Evolutionary conservation across 371 early-diverging fungal species (phyloP), one percentile per base, ranked within the genome.

Genomic region (Blakeslea trispora): DNA sequence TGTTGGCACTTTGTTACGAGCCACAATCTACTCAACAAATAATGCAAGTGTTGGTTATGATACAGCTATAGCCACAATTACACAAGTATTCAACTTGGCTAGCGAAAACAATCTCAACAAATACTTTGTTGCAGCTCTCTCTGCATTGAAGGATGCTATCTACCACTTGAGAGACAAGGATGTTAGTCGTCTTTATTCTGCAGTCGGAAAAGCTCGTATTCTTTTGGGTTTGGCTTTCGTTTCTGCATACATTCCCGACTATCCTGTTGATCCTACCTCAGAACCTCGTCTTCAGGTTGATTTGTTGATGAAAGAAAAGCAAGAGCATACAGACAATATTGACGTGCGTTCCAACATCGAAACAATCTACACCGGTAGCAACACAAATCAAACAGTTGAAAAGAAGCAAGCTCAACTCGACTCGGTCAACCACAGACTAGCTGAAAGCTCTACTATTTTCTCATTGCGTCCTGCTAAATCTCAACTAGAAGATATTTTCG

Each of bases 191-290:
- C 72, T 69, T 39, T 59, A 51, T 32, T 47, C 50, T 32, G 19
- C 68, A 13, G 57, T 60, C 55, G 89, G 89, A 39, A 77, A 77
- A 62, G 57, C 82, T 1, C 84, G 89, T 67, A 74, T 81, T 17
- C 63, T 71, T 14, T 47, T 89, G 0, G 83, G 83, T 5, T 55
- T 84, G 10, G 72, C 81, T 1, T 91, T 88, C 63, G 67, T 90
- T 45, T 72, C 77, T 8, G 74, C 82, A 0, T 91, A 89, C 51
- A 78, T 91, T 35, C 91, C 93, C 2, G 85, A 85, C 37, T 84
- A 89, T 40, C 90, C 93, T 0, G 71, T 86, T 44, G 93, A 92
- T 64, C 92, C 93, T 11, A 88, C 89, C 0, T 80, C 86, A 11
- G 84, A 86, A 53, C 82, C 87, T 11, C 79, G 82, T 34, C 68